These are phyloP conservation scores for Trichosporon sp. DNA, from an alignment of 1,284 basidiomycete genomes.

Conservation along the genomic window DNA sequence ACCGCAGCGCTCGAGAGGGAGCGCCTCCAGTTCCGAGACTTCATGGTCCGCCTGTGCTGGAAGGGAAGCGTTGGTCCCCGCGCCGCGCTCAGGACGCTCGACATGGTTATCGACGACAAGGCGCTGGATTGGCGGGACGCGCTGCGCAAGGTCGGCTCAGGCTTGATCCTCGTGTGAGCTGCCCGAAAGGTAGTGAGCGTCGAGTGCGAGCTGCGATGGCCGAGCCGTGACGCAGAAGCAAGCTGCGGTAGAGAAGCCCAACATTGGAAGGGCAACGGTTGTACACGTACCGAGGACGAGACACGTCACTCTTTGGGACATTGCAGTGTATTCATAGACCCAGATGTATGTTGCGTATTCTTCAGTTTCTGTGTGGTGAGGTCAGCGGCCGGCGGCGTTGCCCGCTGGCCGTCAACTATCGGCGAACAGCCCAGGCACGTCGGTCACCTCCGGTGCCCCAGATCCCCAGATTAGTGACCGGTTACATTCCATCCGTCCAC, in stretches of 20 bases:
- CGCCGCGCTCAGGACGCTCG: conserved; percentile 24
- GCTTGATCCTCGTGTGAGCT: conserved; percentile 25
- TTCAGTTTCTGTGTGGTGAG: background rate
- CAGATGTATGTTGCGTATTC: background rate
- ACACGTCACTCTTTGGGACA: background rate
- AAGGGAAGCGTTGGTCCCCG: conserved; percentile 31
- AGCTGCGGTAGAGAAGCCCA: too few relatives aligned
- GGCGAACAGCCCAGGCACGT: background rate
- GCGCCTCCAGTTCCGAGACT: conserved; percentile 22
- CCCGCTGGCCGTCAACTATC: too few relatives aligned
- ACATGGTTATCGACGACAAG: conserved; percentile 21
- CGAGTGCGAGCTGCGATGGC: too few relatives aligned
- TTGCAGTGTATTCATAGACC: conserved; percentile 9
- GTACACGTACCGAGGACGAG: background rate
- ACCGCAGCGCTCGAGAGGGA: conserved; percentile 23
- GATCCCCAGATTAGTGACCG: background rate
- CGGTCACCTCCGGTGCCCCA: conserved; percentile 1
- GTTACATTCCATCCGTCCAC: background rate
- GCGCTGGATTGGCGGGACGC: conserved; percentile 25
- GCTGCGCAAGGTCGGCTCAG: conserved; percentile 19
- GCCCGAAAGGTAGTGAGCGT: background rate
- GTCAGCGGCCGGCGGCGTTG: background rate
- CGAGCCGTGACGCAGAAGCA: too few relatives aligned
- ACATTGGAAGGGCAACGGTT: background rate
- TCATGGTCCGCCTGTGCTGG: conserved; percentile 32